phyloP scores from a whole-genome alignment of 2,329 filamentous ascomycete genomes.

The Westerdykella ornata region DNA sequence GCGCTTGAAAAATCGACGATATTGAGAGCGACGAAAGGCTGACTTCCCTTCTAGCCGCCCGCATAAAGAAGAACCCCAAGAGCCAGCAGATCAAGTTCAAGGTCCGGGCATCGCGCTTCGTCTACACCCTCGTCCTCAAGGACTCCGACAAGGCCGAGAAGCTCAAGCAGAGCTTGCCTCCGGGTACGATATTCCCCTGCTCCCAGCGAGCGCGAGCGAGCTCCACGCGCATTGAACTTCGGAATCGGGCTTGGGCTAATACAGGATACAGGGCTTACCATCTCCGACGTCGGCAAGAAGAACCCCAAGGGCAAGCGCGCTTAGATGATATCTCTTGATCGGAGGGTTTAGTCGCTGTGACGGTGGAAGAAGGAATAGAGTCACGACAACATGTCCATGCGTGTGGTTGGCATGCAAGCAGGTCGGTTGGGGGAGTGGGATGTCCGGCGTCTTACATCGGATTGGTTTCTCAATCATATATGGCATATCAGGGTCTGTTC shows the following conservation, averaged over 20 bases:
- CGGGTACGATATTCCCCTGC: constrained; percentile 58
- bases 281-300: constrained; percentile 57
- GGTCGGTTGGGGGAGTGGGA: neutral
- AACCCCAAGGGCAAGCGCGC: constrained; percentile 52
- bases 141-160: constrained; percentile 99
- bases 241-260: constrained; percentile 7
- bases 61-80: constrained; percentile 81
- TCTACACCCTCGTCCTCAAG: constrained; percentile 98
- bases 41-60: constrained; percentile 37
- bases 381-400: neutral
- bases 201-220: neutral
- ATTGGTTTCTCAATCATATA: constrained; percentile 14
- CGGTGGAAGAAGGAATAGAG: neutral
- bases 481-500: constrained; percentile 25
- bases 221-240: neutral
- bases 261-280: constrained; percentile 46
- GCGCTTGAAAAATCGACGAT: too few species aligned
- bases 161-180: constrained; percentile 97
- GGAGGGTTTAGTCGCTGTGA: neutral
- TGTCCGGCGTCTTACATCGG: constrained; percentile 17
- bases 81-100: constrained; percentile 98
- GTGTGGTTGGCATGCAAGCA: neutral
- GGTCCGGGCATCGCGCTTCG: constrained; percentile 93
- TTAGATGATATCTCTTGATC: constrained; percentile 15
- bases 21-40: too few species aligned